Base-by-base conservation (phyloP, 495 filamentous ascomycete species). In the Xylaria scruposa region DNA sequence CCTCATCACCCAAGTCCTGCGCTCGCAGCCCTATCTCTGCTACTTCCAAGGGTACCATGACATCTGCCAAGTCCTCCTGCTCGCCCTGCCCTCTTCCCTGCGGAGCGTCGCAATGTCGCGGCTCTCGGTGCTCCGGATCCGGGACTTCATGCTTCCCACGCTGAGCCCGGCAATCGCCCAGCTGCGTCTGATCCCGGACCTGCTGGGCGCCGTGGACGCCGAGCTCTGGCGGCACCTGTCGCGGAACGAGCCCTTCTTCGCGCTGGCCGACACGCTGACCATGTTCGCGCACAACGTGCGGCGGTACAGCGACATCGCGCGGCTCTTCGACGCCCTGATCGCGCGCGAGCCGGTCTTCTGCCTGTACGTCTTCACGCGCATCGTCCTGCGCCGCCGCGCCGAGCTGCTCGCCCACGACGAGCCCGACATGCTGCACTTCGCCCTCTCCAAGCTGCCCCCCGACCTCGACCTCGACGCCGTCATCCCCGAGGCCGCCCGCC, bases 31-130 rank as follows among this genome's bases (percentile, higher is more conserved):
- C 5, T 90, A 92, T 84, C 90, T 99, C 15, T 92, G 89, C 82
- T 99, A 99, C 82, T 98, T 98, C 83, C 96, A 99, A 85, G 96
- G 96, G 72, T 99, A 97, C 81, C 96, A 99, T 78, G 96, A 99
- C 81, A 98, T 99, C 76, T 95, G 92, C 73, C 97, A 98, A 79
- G 96, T 99, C n/a, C 85, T 99, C 59, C 88, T 98, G 5, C 87
- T 99, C 19, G 93, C 97, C 8, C 84, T 98, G 3, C 85, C 88
- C 6, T 70, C 83, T n/a, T 80, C 85, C 4, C 77, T 84, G 36
- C 82, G 78, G 49, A 78, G 71, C 2, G 75, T 81, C 3, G 90
- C 91, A 38, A 90, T 97, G 17, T 85, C 92, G 42, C 92, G 90
- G 26, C 89, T 99, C 67, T 97, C 95, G 3, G 88, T 94, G 26